phyloP scores from a whole-genome alignment of 2,329 filamentous ascomycete species.

The Aspergillus flavus region DNA sequence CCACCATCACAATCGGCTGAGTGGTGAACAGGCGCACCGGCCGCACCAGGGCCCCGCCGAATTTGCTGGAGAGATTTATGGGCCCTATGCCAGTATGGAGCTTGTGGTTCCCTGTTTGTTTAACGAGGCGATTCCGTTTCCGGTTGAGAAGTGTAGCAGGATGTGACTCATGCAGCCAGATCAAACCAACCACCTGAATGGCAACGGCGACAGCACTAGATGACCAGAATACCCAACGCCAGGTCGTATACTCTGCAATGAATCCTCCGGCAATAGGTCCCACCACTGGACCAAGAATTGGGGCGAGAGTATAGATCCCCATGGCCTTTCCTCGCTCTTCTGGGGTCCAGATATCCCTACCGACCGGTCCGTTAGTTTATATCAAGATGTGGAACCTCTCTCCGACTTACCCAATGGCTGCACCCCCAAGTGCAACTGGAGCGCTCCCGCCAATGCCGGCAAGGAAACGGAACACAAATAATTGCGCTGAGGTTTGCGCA shows the following conservation, averaged over 20 bases:
- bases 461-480: slow-evolving; percentile 58
- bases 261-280: slow-evolving; percentile 68
- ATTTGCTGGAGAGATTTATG: neutral
- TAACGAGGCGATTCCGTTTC: slow-evolving; percentile 54
- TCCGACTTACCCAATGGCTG: slow-evolving; percentile 47
- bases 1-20: slow-evolving; percentile 61
- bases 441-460: slow-evolving; percentile 61
- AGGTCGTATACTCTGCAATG: slow-evolving; percentile 60
- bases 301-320: slow-evolving; percentile 63
- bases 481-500: slow-evolving; percentile 38
- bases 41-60: slow-evolving; percentile 48
- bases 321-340: slow-evolving; percentile 66
- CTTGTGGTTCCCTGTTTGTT: slow-evolving; percentile 38
- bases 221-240: slow-evolving; percentile 69
- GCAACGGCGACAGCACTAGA: slow-evolving; percentile 63
- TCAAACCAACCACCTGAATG: slow-evolving; percentile 62
- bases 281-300: slow-evolving; percentile 65
- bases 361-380: neutral
- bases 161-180: slow-evolving; percentile 67
- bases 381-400: neutral
- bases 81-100: slow-evolving; percentile 37
- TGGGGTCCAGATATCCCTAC: slow-evolving; percentile 59
- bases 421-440: slow-evolving; percentile 24
- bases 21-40: slow-evolving; percentile 59
- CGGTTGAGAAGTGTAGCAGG: slow-evolving; percentile 61